Evolutionary conservation across 2,329 filamentous ascomycete species (phyloP).

Genomic region (Penicillium sp.): DNA sequence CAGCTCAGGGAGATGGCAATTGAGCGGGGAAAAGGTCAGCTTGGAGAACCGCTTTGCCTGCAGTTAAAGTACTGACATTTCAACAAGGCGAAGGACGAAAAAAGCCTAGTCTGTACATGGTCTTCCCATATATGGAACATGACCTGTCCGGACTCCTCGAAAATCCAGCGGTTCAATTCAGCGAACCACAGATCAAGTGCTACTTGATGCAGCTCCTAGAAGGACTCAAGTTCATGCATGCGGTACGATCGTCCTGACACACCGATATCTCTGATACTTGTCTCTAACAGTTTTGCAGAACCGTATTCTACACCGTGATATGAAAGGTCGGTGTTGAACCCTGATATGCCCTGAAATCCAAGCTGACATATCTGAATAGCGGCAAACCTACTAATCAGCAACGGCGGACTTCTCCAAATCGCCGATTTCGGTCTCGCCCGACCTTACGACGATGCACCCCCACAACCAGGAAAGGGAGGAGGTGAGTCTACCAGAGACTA

Average conservation of each 20-base stretch:
- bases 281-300: constrained; percentile 40
- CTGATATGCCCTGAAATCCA: not conserved
- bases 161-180: constrained; percentile 84
- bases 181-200: constrained; percentile 91
- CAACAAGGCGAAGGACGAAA: constrained; percentile 68
- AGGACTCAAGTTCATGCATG: constrained; percentile 85
- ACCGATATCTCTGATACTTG: not conserved
- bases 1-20: constrained; percentile 94
- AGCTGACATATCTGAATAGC: constrained; percentile 46
- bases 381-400: constrained; percentile 94
- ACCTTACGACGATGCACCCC: constrained; percentile 82
- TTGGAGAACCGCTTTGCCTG: not conserved
- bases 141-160: constrained; percentile 96
- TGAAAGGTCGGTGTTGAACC: constrained; percentile 61
- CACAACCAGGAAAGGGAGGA: constrained; percentile 70
- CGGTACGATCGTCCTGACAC: constrained; percentile 42
- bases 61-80: constrained; percentile 14
- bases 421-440: constrained; percentile 94
- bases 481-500: constrained; percentile 87
- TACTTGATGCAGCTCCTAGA: constrained; percentile 93
- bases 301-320: constrained; percentile 89
- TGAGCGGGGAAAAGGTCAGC: constrained; percentile 63
- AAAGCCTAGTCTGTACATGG: constrained; percentile 89
- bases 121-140: constrained; percentile 97
- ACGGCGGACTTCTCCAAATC: constrained; percentile 88